Conservation (phyloP, 164 flowering plant species). For the Cinnamomum micranthum region DNA sequence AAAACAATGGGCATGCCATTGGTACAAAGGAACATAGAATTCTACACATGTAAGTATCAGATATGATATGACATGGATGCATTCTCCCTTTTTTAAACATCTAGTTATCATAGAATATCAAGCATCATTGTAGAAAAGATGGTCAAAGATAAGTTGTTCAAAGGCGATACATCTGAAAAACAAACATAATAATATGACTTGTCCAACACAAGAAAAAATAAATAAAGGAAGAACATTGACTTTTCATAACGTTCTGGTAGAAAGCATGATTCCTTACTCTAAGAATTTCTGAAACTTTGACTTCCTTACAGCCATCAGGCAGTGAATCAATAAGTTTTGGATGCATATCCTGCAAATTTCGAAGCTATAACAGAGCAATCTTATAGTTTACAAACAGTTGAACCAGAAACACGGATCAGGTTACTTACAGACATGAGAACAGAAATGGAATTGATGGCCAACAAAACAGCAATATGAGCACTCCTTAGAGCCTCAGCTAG, state of each 20-base stretch:
- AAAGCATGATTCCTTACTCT: constrained; percentile 40
- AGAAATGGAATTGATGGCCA: constrained; percentile 65
- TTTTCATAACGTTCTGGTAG: background rate
- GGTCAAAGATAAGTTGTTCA: too few relatives aligned
- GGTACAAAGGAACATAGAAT: too few relatives aligned
- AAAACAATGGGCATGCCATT: too few relatives aligned
- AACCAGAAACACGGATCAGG: background rate
- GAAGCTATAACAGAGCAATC: constrained; percentile 9
- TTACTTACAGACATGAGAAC: constrained; percentile 66
- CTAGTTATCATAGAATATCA: too few relatives aligned
- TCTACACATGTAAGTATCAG: too few relatives aligned
- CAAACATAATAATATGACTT: too few relatives aligned
- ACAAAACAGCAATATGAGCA: constrained; percentile 73
- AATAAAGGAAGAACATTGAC: too few relatives aligned
- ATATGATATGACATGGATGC: too few relatives aligned
- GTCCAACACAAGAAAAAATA: too few relatives aligned
- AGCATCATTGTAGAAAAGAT: too few relatives aligned
- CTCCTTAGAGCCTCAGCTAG: constrained; percentile 82
- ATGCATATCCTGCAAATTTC: constrained; percentile 51
- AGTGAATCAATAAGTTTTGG: constrained; percentile 37
- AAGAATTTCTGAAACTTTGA: constrained; percentile 39
- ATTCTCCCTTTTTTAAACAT: too few relatives aligned
- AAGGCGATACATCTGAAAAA: too few relatives aligned
- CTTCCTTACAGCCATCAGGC: constrained; percentile 37
- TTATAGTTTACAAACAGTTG: background rate